These are phyloP conservation scores for Auricularia heimuer DNA, from an alignment of 768 basidiomycete species.

Conservation along the genomic window DNA sequence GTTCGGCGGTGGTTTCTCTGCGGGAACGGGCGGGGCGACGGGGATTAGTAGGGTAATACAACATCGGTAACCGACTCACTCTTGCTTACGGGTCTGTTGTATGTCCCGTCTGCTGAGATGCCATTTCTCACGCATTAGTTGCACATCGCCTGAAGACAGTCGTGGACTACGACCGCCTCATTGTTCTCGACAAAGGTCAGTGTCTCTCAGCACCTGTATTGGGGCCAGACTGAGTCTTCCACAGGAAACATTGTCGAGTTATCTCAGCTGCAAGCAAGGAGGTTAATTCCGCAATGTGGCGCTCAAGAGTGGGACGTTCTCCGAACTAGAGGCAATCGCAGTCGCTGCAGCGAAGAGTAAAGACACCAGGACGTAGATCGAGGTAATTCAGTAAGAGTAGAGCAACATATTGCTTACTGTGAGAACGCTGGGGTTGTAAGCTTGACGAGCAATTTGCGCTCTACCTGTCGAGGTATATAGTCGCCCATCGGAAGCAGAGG, in stretches of 20 bases:
- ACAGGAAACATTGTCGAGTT: conserved; percentile 39
- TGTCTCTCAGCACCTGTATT: not conserved
- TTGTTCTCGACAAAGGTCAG: conserved; percentile 55
- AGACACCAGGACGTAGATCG: too few species aligned
- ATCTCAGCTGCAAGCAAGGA: conserved; percentile 35
- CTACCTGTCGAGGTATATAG: too few species aligned
- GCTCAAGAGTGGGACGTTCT: conserved; percentile 30
- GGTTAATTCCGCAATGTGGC: conserved; percentile 46
- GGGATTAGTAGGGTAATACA: too few species aligned
- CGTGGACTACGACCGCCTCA: conserved; percentile 70
- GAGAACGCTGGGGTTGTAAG: too few species aligned
- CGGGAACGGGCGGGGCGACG: too few species aligned
- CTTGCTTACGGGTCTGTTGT: conserved; percentile 5
- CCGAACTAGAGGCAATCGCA: conserved; percentile 7
- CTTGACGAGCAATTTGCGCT: too few species aligned
- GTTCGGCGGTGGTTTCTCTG: too few species aligned
- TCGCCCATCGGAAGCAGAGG: too few species aligned
- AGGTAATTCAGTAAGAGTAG: too few species aligned
- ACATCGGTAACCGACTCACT: conserved; percentile 29
- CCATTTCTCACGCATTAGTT: conserved; percentile 27
- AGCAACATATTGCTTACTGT: too few species aligned
- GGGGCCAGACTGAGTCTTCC: not conserved
- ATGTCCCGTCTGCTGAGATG: not conserved
- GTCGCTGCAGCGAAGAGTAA: conserved; percentile 3
- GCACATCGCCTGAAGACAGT: conserved; percentile 70